Evolutionary conservation across 2,329 filamentous ascomycete genomes (phyloP), one percentile per base, ranked within the genome.

Genomic region (Colletotrichum noveboracense): DNA sequence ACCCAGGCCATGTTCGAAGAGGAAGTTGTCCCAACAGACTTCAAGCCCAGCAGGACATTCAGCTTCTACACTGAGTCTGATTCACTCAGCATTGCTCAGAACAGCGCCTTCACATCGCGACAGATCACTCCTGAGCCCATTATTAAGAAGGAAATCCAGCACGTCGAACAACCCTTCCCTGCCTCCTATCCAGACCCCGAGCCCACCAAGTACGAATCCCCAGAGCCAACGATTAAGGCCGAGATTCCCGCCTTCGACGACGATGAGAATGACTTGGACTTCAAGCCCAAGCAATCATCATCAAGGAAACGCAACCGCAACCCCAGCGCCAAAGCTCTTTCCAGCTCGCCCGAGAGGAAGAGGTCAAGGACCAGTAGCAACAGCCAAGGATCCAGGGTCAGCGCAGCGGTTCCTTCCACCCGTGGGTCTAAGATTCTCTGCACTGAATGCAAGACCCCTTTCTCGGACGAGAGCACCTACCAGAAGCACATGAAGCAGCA

Each of bases 401-500:
- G 28, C 60, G 48, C 60, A 5, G 13, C 71, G 9, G 30, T 71
- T 21, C 12, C 66, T 8, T 66, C 70, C 18, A 36, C 69, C 5
- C 58, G 62, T 38, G 78, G 75, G 34, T 55, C 66, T 21, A 70
- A 66, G 14, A 81, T 81, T 58, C 43, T 77, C 32, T 89, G 87
- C 79, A 73, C 75, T 2, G 80, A 86, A 24, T 88, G 87, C 78
- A 70, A 79, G 7, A 80, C 80, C 2, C 76, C 79, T n/a, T 91
- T 91, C 82, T 85, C 87, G 34, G 88, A 90, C 75, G 80, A 84
- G 28, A 79, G 79, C 8, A 79, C 84, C 6, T 86, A 91, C 3
- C 84, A 89, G 62, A 87, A 84, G 66, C 89, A 92, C 80, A 83
- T 87, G 78, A 88, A 88, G 75, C 86, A 87, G 71, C 83, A 88